Evolutionary conservation across 2,329 filamentous ascomycete genomes (phyloP), one percentile per base, ranked within the genome.

Genomic region (Amphichorda felina): DNA sequence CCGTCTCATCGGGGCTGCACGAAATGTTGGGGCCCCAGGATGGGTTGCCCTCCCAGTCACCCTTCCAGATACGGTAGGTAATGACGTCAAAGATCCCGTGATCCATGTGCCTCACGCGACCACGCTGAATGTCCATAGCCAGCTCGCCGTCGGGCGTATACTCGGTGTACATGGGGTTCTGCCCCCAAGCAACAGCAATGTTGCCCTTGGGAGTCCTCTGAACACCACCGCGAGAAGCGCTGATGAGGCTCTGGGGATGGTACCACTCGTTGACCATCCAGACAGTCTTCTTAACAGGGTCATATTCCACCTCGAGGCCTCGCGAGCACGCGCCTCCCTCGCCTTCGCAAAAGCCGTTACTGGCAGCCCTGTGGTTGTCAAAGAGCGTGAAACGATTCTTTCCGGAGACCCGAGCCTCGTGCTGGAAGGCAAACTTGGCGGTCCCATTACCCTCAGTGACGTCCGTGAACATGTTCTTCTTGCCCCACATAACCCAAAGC

Each of bases 361-460:
- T 55, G 5, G 46, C 39, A 41, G 54, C 48, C 26, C 42, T 47
- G 31, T 59, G 56, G 43, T 61, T 61, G 45, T 61, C 56, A 37
- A 61, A 61, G 31, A 61, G 47, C 34, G 51, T 54, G 37, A 60
- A 43, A 25, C 51, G 50, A 35, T 47, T 41, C 28, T 44, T 21
- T 5, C 34, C 46, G 43, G 46, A 45, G 40, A 56, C 46, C 16
- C 51, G 51, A 5, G 53, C 56, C 35, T 61, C 55, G 41, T 61
- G 58, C 42, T 61, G 57, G 50, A 55, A 60, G 34, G 46, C 45
- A 42, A 61, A 59, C 39, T 55, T 46, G 21, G 52, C 56, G 5
- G 56, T 54, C 26, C 34, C 34, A 4, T 38, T 43, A 11, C 53
- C 54, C 10, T 38, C 48, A 22, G 49, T 54, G 2, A 59, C 36